phyloP scores from a whole-genome alignment of 371 early-diverging fungal genomes.

The Mucor indicus region DNA sequence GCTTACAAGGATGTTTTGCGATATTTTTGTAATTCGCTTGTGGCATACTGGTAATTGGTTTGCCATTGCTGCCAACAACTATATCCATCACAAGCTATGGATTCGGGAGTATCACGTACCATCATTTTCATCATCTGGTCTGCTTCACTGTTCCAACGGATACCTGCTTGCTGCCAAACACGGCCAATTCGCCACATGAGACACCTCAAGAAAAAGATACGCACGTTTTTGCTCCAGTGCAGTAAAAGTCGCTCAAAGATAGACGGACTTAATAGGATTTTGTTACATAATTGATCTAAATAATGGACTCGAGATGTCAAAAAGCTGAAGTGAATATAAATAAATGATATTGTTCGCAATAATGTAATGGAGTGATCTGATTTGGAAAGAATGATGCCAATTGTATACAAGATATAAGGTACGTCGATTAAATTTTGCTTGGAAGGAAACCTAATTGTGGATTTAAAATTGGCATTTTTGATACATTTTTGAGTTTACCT shows the following conservation, averaged over 20 bases:
- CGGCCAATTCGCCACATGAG: conserved; percentile 51
- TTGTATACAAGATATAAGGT: conserved; percentile 44
- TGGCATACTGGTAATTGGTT: too few species aligned
- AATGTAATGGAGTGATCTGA: conserved; percentile 53
- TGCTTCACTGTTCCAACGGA: conserved; percentile 11
- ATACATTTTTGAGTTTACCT: conserved; percentile 18
- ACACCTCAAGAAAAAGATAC: conserved; percentile 48
- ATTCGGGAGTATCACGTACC: background rate
- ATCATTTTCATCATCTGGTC: conserved; percentile 4
- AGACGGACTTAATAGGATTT: conserved; percentile 35
- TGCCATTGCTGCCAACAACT: conserved; percentile 6
- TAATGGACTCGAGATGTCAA: conserved; percentile 39
- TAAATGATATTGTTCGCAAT: conserved; percentile 50
- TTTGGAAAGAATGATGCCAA: conserved; percentile 38
- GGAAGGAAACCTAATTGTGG: conserved; percentile 1
- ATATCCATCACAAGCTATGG: background rate
- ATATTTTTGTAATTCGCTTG: too few species aligned
- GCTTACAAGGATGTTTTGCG: too few species aligned
- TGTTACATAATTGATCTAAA: conserved; percentile 39
- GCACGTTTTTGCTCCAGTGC: conserved; percentile 59
- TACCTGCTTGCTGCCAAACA: conserved; percentile 14
- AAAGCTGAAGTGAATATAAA: conserved; percentile 51
- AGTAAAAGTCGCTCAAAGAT: conserved; percentile 51
- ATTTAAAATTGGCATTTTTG: too few species aligned
- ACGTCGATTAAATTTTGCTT: conserved; percentile 29